phyloP scores from a whole-genome alignment of 2,329 filamentous ascomycete genomes.

The Penicillium sp. region DNA sequence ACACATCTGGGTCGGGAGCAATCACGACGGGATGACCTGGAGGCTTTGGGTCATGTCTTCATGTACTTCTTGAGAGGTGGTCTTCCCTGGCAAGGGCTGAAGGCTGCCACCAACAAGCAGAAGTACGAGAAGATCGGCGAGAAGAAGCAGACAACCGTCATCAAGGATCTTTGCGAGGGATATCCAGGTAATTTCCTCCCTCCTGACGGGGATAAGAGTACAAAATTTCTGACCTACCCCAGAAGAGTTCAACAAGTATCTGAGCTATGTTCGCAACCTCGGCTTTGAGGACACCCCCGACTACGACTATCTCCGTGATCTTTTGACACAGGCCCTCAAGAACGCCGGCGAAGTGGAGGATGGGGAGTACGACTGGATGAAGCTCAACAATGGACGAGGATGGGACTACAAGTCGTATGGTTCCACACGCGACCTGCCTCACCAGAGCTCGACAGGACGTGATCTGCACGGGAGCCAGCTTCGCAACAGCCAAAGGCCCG shows the following conservation, averaged over 20 bases:
- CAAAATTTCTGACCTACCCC: slow-evolving; percentile 30
- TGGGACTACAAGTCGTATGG: slow-evolving; percentile 76
- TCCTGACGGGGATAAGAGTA: not conserved
- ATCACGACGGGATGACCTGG: slow-evolving; percentile 89
- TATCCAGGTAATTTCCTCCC: slow-evolving; percentile 62
- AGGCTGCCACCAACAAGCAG: slow-evolving; percentile 75
- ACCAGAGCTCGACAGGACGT: slow-evolving; percentile 76
- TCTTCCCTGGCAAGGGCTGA: slow-evolving; percentile 64
- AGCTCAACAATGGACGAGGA: slow-evolving; percentile 86
- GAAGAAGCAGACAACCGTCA: slow-evolving; percentile 97
- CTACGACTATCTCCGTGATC: slow-evolving; percentile 93
- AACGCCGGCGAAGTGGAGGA: slow-evolving; percentile 92
- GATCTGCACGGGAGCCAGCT: slow-evolving; percentile 69
- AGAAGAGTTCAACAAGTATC: slow-evolving; percentile 96
- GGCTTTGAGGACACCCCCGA: slow-evolving; percentile 98
- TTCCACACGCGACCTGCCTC: slow-evolving; percentile 65
- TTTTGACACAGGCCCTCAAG: slow-evolving; percentile 94
- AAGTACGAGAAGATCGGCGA: slow-evolving; percentile 99
- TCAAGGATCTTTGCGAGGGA: slow-evolving; percentile 94
- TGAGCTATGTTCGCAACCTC: slow-evolving; percentile 94
- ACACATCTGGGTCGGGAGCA: slow-evolving; percentile 95
- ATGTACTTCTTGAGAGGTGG: slow-evolving; percentile 66
- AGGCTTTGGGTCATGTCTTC: slow-evolving; percentile 70
- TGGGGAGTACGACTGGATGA: slow-evolving; percentile 99
- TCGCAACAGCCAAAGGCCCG: slow-evolving; percentile 56